Conservation (phyloP, 352 stramenopile genomes). For the Phytophthora nicotianae region DNA sequence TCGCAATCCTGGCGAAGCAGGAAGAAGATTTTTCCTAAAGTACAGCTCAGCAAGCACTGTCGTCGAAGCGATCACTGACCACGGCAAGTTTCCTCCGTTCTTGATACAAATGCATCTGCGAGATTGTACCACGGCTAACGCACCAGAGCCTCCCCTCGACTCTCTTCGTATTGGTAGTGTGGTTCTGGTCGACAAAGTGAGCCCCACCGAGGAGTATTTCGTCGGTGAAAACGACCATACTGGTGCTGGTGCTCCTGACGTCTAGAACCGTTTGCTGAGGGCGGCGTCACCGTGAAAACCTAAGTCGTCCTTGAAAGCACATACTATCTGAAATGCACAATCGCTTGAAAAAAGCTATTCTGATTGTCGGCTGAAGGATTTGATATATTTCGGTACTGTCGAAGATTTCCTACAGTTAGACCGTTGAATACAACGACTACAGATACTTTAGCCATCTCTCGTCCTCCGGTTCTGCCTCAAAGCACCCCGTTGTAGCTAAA, state of each 20-base stretch:
- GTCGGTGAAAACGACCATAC: background rate
- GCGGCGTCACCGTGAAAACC: too few species aligned
- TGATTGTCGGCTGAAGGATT: too few species aligned
- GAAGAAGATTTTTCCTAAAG: background rate
- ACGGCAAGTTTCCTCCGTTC: conserved; percentile 13
- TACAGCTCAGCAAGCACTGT: conserved; percentile 1
- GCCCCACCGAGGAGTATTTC: conserved; percentile 3
- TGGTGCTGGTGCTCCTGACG: background rate
- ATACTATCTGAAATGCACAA: too few species aligned
- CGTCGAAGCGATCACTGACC: conserved; percentile 12
- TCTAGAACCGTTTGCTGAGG: background rate
- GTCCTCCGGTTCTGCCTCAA: conserved; percentile 33
- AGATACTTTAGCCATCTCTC: conserved; percentile 33
- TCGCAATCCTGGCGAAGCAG: background rate
- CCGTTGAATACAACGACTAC: background rate
- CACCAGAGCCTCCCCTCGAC: background rate
- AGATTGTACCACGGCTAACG: conserved; percentile 1
- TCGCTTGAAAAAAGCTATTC: too few species aligned
- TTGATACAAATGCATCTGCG: conserved; percentile 12
- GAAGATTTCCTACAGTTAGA: too few species aligned
- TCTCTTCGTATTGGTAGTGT: conserved; percentile 6
- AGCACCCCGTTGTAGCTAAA: conserved; percentile 28
- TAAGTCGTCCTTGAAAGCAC: too few species aligned
- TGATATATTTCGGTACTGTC: too few species aligned
- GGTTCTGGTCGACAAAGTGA: background rate